phyloP scores from a whole-genome alignment of 2,329 filamentous ascomycete species.

The Didymella keratinophila region DNA sequence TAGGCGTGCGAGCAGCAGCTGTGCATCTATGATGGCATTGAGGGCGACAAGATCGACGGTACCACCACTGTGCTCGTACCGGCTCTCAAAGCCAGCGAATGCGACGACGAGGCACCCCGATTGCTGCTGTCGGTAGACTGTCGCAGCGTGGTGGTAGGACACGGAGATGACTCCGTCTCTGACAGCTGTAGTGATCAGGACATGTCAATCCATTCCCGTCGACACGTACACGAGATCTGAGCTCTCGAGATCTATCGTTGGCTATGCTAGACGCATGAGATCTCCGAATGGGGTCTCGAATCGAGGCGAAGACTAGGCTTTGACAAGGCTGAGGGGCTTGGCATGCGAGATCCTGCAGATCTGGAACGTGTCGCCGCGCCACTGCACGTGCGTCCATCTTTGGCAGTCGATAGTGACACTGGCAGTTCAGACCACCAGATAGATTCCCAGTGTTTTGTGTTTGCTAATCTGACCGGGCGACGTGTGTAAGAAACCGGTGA shows the following conservation, averaged over 20 bases:
- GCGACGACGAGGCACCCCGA: not conserved
- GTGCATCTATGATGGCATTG: not conserved
- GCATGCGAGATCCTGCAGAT: constrained; percentile 8
- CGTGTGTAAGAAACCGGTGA: constrained; percentile 21
- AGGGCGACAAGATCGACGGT: not conserved
- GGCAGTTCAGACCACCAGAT: not conserved
- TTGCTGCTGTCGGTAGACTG: not conserved
- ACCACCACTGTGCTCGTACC: not conserved
- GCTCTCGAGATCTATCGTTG: not conserved
- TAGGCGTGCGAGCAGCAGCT: not conserved
- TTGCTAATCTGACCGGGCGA: not conserved
- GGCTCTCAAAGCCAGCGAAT: not conserved
- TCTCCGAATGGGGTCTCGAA: not conserved
- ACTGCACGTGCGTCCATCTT: constrained; percentile 3
- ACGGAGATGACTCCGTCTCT: not conserved
- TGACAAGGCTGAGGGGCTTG: constrained; percentile 1
- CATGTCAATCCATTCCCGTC: not conserved
- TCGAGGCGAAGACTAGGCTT: not conserved
- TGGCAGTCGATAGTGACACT: constrained; percentile 6
- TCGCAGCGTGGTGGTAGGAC: not conserved
- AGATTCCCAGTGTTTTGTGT: not conserved
- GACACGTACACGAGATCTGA: not conserved
- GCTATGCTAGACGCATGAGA: not conserved
- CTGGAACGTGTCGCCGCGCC: constrained; percentile 5
- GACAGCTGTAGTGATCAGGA: constrained; percentile 8